phyloP scores from a whole-genome alignment of 129 eudicot genomes.

The Helichrysum umbraculigerum region DNA sequence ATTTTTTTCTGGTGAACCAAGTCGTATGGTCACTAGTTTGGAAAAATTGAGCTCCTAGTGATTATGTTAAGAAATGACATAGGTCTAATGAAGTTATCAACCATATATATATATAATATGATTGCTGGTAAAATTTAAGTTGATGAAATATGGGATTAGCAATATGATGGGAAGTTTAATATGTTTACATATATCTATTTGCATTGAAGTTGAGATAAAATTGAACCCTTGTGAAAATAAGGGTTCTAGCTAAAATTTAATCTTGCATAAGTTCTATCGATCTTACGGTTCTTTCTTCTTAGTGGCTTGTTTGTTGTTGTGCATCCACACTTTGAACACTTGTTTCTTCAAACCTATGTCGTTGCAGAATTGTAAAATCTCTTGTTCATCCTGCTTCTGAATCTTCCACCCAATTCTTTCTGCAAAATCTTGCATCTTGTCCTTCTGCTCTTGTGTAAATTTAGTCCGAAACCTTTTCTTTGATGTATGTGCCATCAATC shows the following conservation, averaged over 20 bases:
- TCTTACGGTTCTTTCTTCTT: slow-evolving; percentile 64
- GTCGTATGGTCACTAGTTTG: neutral
- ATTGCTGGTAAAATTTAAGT: slow-evolving; percentile 19
- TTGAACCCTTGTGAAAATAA: slow-evolving; percentile 8
- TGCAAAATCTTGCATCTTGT: slow-evolving; percentile 70
- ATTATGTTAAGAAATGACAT: slow-evolving; percentile 12
- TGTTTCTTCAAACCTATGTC: slow-evolving; percentile 64
- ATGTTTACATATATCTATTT: slow-evolving; percentile 31
- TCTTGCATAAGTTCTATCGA: slow-evolving; percentile 22
- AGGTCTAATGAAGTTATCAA: neutral
- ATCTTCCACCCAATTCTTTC: slow-evolving; percentile 77
- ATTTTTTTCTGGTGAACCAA: neutral
- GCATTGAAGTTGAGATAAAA: slow-evolving; percentile 5
- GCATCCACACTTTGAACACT: slow-evolving; percentile 91
- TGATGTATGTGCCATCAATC: slow-evolving; percentile 29
- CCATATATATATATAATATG: neutral
- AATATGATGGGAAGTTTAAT: slow-evolving; percentile 10
- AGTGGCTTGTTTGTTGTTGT: slow-evolving; percentile 74
- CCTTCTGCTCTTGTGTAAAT: slow-evolving; percentile 72
- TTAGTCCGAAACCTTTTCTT: slow-evolving; percentile 80
- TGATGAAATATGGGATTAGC: slow-evolving; percentile 19
- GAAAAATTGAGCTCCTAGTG: slow-evolving; percentile 4
- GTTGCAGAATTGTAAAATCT: slow-evolving; percentile 54
- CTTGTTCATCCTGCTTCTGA: slow-evolving; percentile 76
- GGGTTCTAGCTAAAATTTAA: slow-evolving; percentile 8